phyloP scores from a whole-genome alignment of 2,329 filamentous ascomycete species.

The Scleromitrula shiraiana region DNA sequence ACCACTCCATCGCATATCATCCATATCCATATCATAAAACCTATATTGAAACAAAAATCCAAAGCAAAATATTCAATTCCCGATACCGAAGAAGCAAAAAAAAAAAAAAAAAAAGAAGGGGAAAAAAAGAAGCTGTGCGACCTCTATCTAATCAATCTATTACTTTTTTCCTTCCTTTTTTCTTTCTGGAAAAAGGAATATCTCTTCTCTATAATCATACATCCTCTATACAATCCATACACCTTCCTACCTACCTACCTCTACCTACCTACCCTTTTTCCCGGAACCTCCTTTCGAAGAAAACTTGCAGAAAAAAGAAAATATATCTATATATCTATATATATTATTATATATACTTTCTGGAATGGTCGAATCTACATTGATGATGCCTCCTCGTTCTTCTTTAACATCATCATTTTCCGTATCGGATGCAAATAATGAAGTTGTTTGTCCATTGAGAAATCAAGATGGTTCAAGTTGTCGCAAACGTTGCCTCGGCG shows the following conservation, averaged over 20 bases:
- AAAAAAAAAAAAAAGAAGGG: too few species aligned
- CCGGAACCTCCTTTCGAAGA: not conserved
- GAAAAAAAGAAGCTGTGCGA: not conserved
- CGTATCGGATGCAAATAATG: slow-evolving; percentile 84
- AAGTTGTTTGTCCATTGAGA: slow-evolving; percentile 90
- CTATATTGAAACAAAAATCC: not conserved
- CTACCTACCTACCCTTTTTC: not conserved
- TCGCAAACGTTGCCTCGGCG: slow-evolving; percentile 94
- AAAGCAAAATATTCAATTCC: too few species aligned
- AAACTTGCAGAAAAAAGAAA: too few species aligned
- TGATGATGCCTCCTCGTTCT: slow-evolving; percentile 75
- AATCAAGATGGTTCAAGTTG: slow-evolving; percentile 97
- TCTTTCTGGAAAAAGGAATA: not conserved
- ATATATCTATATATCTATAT: too few species aligned
- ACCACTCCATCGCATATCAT: not conserved
- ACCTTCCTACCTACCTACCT: not conserved
- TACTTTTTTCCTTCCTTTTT: too few species aligned
- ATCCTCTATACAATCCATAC: not conserved
- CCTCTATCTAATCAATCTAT: not conserved
- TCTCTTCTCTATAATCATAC: not conserved
- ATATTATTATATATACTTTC: too few species aligned
- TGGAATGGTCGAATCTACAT: slow-evolving; percentile 49
- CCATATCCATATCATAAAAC: not conserved
- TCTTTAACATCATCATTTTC: slow-evolving; percentile 86
- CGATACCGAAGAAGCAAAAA: not conserved